These are phyloP conservation scores for Teratosphaeria gauchensis DNA, from an alignment of 2,329 filamentous ascomycete genomes.

Conservation along the genomic window DNA sequence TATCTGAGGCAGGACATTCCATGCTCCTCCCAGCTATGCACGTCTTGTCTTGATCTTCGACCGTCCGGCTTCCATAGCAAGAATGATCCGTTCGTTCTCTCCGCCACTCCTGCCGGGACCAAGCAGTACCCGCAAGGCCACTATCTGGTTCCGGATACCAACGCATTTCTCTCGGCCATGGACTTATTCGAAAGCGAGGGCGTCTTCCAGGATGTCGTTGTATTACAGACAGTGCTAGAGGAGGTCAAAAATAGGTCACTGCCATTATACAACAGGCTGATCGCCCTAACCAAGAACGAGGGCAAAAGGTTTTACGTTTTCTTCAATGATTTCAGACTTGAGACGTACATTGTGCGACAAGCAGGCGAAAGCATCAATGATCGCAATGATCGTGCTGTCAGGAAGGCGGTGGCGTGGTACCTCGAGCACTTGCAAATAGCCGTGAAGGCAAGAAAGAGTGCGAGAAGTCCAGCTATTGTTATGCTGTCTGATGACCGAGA, in stretches of 20 bases:
- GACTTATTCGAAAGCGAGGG: conserved; percentile 86
- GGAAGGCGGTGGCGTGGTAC: conserved; percentile 84
- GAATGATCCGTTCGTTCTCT: conserved; percentile 75
- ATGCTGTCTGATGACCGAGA: conserved; percentile 92
- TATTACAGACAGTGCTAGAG: conserved; percentile 91
- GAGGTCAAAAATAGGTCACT: conserved; percentile 89
- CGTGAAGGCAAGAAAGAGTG: conserved; percentile 44
- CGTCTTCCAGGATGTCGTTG: conserved; percentile 94
- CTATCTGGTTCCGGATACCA: conserved; percentile 92
- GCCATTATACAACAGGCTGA: conserved; percentile 86
- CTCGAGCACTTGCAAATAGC: conserved; percentile 63
- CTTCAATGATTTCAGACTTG: conserved; percentile 94
- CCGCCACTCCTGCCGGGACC: conserved; percentile 76
- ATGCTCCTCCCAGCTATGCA: conserved; percentile 86
- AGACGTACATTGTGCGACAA: conserved; percentile 73
- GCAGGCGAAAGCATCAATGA: conserved; percentile 86
- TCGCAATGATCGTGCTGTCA: conserved; percentile 85
- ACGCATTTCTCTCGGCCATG: conserved; percentile 91
- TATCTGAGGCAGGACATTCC: conserved; percentile 96
- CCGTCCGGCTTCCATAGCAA: conserved; percentile 71
- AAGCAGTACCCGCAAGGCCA: conserved; percentile 76
- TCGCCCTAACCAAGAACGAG: conserved; percentile 85
- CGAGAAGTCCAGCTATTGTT: conserved; percentile 63
- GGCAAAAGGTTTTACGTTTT: conserved; percentile 98
- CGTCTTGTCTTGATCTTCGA: conserved; percentile 58